Evolutionary conservation across 108 stramenopile species (phyloP), one percentile per base, ranked within the genome.

Genomic region (Fragilaria radians): DNA sequence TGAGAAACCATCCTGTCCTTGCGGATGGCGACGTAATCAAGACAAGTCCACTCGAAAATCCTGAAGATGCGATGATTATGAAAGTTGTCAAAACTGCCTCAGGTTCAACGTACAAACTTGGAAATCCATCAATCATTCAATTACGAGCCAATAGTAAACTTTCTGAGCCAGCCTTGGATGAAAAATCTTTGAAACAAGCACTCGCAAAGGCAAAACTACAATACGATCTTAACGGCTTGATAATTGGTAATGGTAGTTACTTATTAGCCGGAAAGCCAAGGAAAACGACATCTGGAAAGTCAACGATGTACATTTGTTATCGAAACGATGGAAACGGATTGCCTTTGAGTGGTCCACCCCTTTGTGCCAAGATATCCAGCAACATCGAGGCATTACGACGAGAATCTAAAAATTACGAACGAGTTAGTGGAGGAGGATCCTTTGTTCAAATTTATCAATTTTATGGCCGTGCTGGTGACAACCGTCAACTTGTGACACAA

Each of bases 11-110:
- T 53, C 85, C 82, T 11, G 57, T 67, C 4, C 83, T 93, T 59
- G 66, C 71, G 32, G 88, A 93, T 66, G 87, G 87, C 4, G 84
- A 89, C 61, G 71, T 75, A 7, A 85, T 93, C 36, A 81, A 79
- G 0, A 93, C 91, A 5, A 82, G 80, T 53, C 82, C 86, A 1
- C 51, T 88, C 5, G 30, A 62, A 27, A 68, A 85, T 60, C 66
- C 84, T 1, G 48, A 70, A 5, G 46, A 53, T 32, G 78, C 78
- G 3, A 55, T 30, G 9, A 62, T 66, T 47, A 63, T 63, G 23
- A 70, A 58, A 32, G 61, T 81, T 25, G 83, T 93, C 17, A 68
- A 67, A 28, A 93, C 91, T 0, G 57, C 57, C 25, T 78, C 81
- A 26, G 91, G 91, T 32, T 82, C 82, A 17, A 81, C 71, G 52